Evolutionary conservation across 1,284 basidiomycete species (phyloP), one percentile per base, ranked within the genome.

Genomic region (Somion occarium): DNA sequence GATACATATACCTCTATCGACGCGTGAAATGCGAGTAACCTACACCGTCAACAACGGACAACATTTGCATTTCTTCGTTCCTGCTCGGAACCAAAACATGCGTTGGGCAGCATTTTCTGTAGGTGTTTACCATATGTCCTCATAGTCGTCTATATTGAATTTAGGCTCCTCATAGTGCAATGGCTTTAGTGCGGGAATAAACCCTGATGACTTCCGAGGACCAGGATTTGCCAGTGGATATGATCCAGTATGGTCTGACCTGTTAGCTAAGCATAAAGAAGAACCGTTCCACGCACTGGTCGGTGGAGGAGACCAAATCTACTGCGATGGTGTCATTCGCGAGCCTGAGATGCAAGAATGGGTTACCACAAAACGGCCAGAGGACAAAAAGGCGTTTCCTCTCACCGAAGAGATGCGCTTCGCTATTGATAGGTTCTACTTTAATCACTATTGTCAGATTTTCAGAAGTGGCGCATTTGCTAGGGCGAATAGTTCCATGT

Each of bases 381-480:
- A 85, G 26, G 74, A 77, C 45, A 93, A 90, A 69, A 78, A 83
- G 57, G 63, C 59, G 1, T 83, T 76, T 61, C 75, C 73, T 1
- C 66, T 97, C 5, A 89, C 88, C 0, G 73, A 82, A 2, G 90
- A 93, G 58, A 91, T 98, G 59, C 68, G 70, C 49, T 63, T 74
- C 4, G 87, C 90, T n/a, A 83, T 98, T 49, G 94, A 98, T 64
- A 79, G 93, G 44, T 91, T 88, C 63, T 84, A 82, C 65, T 94
- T 93, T 76, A 91, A 88, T 59, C 93, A 97, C 64, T 98, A 98
- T 69, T 94, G 91, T 60, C 79, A 85, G 48, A 69, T 76, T 48
- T 98, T 97, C 72, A 79, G 93, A 53, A 82, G 82, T 44, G 95
- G 95, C 5, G 93, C 93, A 0, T 99, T 98, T 67, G 91, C 92